A percentile compares a stretch with the other conserved stretches of the same genome.
Evolutionary conservation across 2,329 filamentous ascomycete species (phyloP).

Genomic region (Furcasterigmium furcatum): DNA sequence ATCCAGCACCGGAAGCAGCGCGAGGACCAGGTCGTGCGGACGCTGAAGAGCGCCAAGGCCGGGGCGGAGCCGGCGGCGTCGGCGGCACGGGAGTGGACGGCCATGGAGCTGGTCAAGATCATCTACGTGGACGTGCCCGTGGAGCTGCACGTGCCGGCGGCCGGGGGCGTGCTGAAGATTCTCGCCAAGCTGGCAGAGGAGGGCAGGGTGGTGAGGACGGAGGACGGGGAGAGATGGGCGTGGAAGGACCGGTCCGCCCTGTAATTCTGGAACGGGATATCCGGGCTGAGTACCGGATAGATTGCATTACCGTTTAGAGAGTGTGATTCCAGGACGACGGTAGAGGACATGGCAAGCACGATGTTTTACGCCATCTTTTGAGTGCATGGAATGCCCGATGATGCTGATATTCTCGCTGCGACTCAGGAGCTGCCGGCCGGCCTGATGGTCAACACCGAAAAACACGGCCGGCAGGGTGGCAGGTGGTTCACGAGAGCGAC

Average conservation of each 20-base stretch:
- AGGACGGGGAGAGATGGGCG: conserved; percentile 38
- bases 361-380: no score
- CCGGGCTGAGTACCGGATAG: no score
- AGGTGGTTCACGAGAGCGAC: no score
- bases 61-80: conserved; percentile 13
- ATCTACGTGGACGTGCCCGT: conserved; percentile 82
- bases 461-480: no score
- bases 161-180: conserved; percentile 73
- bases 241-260: conserved; percentile 38
- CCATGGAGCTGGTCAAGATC: conserved; percentile 80
- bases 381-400: no score
- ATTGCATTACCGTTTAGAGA: no score
- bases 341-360: no score
- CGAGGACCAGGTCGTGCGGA: conserved; percentile 72
- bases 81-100: conserved; percentile 49
- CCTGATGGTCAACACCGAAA: no score
- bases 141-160: conserved; percentile 71
- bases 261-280: no score
- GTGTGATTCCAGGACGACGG: no score
- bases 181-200: conserved; percentile 75
- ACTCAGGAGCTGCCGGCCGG: no score
- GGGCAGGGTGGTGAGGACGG: conserved; percentile 52
- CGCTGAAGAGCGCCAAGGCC: conserved; percentile 44
- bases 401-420: no score
- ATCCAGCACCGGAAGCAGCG: conserved; percentile 76